Conservation (phyloP, 345 rosid genomes). For the rapeseed (Brassica napus) region Da-Ae NC_063434.1:17245001-17245500, state of each 20-base stretch:
- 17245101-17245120: conserved; percentile 85
- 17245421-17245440: not conserved
- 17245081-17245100: conserved; percentile 79
- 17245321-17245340: not conserved
- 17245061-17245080: conserved; percentile 89
- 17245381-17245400: not conserved
- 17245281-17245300: not conserved
- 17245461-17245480: not conserved
- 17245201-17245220: conserved; percentile 99
- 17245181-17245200: conserved; percentile 94
- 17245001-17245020: conserved; percentile 23
- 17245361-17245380: not conserved
- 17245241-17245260: not conserved
- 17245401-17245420: not conserved
- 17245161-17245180: conserved; percentile 97
- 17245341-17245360: not conserved
- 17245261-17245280: not conserved
- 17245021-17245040: not conserved
- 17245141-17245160: conserved; percentile 91
- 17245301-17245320: not conserved
- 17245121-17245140: conserved; percentile 79
- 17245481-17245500: not conserved
- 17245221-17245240: conserved; percentile 32
- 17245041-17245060: conserved; percentile 42
- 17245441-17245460: conserved; percentile 4